phyloP scores from a whole-genome alignment of 2,329 filamentous ascomycete species.

The Xylariales sp. region DNA sequence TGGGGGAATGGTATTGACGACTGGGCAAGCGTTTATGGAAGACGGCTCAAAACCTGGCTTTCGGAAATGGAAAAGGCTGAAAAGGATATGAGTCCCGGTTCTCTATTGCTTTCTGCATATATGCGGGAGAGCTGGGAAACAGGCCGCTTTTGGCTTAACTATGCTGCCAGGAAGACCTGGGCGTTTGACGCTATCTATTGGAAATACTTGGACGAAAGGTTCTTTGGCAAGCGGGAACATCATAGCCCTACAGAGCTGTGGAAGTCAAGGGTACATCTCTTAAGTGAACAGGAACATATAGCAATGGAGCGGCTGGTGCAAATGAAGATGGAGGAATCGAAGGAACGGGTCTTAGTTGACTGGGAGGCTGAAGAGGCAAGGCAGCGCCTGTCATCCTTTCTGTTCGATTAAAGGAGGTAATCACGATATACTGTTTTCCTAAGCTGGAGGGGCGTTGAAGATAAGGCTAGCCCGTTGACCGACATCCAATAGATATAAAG shows the following conservation, averaged over 20 bases:
- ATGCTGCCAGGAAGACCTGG: slow-evolving; percentile 32
- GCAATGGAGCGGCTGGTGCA: slow-evolving; percentile 27
- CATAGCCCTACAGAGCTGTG: slow-evolving; percentile 21
- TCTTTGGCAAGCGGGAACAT: slow-evolving; percentile 26
- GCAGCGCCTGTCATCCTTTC: slow-evolving; percentile 12
- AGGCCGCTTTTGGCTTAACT: slow-evolving; percentile 28
- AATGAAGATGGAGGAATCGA: slow-evolving; percentile 26
- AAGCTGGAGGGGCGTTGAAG: too few relatives aligned
- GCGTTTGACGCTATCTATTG: slow-evolving; percentile 33
- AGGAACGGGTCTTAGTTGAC: slow-evolving; percentile 19
- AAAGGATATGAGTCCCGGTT: slow-evolving; percentile 9
- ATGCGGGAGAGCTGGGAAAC: slow-evolving; percentile 34
- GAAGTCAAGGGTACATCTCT: slow-evolving; percentile 23
- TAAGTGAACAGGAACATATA: slow-evolving; percentile 19
- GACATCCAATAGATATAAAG: too few relatives aligned
- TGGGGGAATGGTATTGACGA: slow-evolving; percentile 25
- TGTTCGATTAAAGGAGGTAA: slow-evolving; percentile 10
- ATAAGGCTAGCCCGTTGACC: too few relatives aligned
- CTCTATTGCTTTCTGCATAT: slow-evolving; percentile 22
- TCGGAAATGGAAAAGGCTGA: slow-evolving; percentile 27
- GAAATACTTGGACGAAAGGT: slow-evolving; percentile 30
- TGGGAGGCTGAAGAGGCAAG: slow-evolving; percentile 20
- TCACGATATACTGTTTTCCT: too few relatives aligned
- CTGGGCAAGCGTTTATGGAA: slow-evolving; percentile 29
- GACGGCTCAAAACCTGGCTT: slow-evolving; percentile 29